Evolutionary conservation across 2,329 filamentous ascomycete genomes (phyloP), one percentile per base, ranked within the genome.

Genomic region (Stemphylium vesicarium): DNA sequence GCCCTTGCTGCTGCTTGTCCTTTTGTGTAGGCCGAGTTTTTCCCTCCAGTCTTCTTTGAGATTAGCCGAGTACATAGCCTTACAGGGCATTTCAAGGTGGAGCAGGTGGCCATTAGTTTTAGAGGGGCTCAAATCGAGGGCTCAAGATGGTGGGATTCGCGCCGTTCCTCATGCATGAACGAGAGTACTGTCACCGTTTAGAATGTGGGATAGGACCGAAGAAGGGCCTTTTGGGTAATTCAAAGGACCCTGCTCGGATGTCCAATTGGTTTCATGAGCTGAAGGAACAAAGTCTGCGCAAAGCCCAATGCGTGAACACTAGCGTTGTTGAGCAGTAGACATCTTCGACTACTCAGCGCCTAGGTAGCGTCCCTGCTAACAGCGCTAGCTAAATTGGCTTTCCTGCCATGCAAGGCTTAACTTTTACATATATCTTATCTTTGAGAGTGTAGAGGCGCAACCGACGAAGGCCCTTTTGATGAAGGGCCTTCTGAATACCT

Each of bases 381-480:
- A 24, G 22, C 22, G 22, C 22, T 24, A 24, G 22, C 22, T 24
- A 24, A 24, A 6, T 7, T 24, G 4, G 22, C 22, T 2, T 24
- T 8, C 22, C 6, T 24, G 22, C 22, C 22, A 5, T 24, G 4
- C 22, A 24, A 24, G 22, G 22, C 22, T 6, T 24, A 24, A 24
- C 5, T 13, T 36, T 15, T 16, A 12, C 38, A 22, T 13, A 40
- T 33, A 15, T 18, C 32, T 35, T 13, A 36, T 15, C 8, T 22
- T 26, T 15, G 13, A 11, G 11, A 16, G 26, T 35, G 42, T 7
- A 20, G 13, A 32, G 37, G 15, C 22, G 29, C 6, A 31, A 31
- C 50, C 50, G 50, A 41, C 47, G 37, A 53, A 40, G 50, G 50
- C 37, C 50, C 43, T 47, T 53, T 32, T 37, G 22, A n/a, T 24